phyloP scores from a whole-genome alignment of 2,329 filamentous ascomycete genomes.

The Epichloe glyceriae region DNA sequence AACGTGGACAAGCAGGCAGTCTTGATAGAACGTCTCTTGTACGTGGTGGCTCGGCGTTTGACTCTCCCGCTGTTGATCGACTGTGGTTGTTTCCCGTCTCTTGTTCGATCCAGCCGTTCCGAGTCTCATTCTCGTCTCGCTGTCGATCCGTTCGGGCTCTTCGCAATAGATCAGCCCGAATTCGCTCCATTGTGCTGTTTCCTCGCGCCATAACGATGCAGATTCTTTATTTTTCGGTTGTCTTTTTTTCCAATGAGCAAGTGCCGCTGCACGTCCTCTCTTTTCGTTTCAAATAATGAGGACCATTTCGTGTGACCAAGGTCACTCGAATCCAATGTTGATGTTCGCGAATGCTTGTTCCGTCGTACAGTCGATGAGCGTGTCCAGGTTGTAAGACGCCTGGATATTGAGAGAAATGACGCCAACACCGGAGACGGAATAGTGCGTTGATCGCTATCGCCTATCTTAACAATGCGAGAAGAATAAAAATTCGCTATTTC shows the following conservation, averaged over 20 bases:
- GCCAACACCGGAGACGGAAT: too few relatives aligned
- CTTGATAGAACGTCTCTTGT: background rate
- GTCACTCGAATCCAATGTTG: too few relatives aligned
- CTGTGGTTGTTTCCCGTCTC: background rate
- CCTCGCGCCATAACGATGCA: conserved; percentile 10
- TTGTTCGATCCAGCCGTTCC: background rate
- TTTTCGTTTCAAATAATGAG: too few relatives aligned
- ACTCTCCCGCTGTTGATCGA: conserved; percentile 4
- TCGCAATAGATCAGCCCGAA: conserved; percentile 20
- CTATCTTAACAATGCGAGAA: too few relatives aligned
- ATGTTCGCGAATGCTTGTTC: too few relatives aligned
- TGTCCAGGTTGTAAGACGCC: too few relatives aligned
- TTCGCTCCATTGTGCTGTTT: conserved; percentile 17
- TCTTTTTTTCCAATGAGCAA: background rate
- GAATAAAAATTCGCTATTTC: too few relatives aligned
- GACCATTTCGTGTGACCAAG: too few relatives aligned
- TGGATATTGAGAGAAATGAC: too few relatives aligned
- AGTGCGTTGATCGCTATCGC: too few relatives aligned
- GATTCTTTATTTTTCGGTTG: background rate
- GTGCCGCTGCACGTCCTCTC: too few relatives aligned
- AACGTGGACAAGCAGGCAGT: background rate
- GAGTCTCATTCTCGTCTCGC: background rate
- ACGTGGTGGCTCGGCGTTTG: conserved; percentile 1
- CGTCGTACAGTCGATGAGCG: too few relatives aligned
- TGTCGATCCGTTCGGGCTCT: conserved; percentile 17